A percentile compares a stretch with the other conserved stretches of the same genome.
Conservation (phyloP, 1,139 yeast genomes). For the Nakaseomyces sp. region DNA sequence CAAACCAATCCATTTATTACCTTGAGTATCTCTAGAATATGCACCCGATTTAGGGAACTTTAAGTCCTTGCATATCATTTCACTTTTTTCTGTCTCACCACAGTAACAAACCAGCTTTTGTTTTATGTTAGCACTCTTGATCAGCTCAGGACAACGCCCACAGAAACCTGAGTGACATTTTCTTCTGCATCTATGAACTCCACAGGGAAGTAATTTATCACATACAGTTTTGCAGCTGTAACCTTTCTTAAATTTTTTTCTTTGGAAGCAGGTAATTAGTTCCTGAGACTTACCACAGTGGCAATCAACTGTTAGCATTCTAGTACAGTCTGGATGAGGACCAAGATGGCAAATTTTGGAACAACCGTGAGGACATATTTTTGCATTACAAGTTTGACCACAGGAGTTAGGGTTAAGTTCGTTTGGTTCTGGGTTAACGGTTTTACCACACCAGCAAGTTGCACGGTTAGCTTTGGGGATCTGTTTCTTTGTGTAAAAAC, state of each 20-base stretch:
- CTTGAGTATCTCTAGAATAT: conserved; percentile 18
- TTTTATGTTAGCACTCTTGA: conserved; percentile 15
- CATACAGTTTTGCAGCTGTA: conserved; percentile 57
- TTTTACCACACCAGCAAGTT: conserved; percentile 83
- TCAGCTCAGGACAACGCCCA: conserved; percentile 51
- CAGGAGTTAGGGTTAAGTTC: conserved; percentile 73
- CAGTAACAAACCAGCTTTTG: conserved; percentile 56
- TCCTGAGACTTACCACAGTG: conserved; percentile 61
- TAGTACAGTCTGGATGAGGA: conserved; percentile 76
- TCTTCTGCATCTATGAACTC: conserved; percentile 53
- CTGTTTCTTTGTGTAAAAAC: conserved; percentile 48
- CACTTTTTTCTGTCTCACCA: conserved; percentile 42
- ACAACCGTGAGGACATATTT: conserved; percentile 64
- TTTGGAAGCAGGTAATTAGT: conserved; percentile 66
- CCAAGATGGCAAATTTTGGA: conserved; percentile 81
- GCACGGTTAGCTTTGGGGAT: conserved; percentile 52
- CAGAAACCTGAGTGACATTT: conserved; percentile 71
- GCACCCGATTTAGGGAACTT: conserved; percentile 23
- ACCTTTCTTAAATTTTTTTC: conserved; percentile 57
- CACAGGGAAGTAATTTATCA: conserved; percentile 55
- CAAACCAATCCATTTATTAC: conserved; percentile 50
- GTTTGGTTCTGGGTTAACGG: conserved; percentile 54
- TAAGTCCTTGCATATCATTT: conserved; percentile 44
- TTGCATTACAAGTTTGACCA: conserved; percentile 65
- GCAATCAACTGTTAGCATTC: conserved; percentile 62